These are phyloP conservation scores for Lyophyllum shimeji DNA, from an alignment of 768 basidiomycete species.

Conservation along the genomic window DNA sequence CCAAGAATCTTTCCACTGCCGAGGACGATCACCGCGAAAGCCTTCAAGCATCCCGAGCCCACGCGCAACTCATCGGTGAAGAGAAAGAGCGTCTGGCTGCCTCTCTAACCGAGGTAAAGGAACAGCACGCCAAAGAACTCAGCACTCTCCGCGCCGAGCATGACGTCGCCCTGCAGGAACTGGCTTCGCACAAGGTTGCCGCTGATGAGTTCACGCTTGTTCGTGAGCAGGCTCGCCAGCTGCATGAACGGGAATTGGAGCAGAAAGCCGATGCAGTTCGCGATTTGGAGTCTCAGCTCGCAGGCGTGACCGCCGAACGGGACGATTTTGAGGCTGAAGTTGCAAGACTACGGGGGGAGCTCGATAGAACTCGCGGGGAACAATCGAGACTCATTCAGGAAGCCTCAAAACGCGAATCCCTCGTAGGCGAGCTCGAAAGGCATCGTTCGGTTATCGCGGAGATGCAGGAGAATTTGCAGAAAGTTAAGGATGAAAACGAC, in stretches of 20 bases:
- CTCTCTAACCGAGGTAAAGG: constrained; percentile 48
- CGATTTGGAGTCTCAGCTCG: constrained; percentile 51
- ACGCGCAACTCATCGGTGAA: constrained; percentile 29
- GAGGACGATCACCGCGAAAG: constrained; percentile 6
- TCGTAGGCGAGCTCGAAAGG: constrained; percentile 72
- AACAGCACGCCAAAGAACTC: constrained; percentile 47
- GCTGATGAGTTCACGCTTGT: constrained; percentile 48
- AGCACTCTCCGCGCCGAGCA: constrained; percentile 47
- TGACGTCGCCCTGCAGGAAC: constrained; percentile 52
- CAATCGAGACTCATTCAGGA: constrained; percentile 67
- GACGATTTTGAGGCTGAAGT: constrained; percentile 45
- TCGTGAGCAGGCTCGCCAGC: constrained; percentile 39
- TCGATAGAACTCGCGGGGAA: constrained; percentile 56
- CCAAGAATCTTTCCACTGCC: neutral
- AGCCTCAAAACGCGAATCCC: constrained; percentile 71
- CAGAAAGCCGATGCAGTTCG: constrained; percentile 50
- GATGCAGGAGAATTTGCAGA: constrained; percentile 74
- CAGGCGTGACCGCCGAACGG: constrained; percentile 42
- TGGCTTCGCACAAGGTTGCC: constrained; percentile 58
- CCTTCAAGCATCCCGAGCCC: neutral
- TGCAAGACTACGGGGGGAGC: constrained; percentile 54
- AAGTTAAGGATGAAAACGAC: constrained; percentile 82
- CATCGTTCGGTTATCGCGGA: constrained; percentile 78
- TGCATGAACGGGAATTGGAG: constrained; percentile 46
- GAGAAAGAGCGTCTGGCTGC: constrained; percentile 47